phyloP scores from a whole-genome alignment of 495 filamentous ascomycete species.

The Neurospora sp. region DNA sequence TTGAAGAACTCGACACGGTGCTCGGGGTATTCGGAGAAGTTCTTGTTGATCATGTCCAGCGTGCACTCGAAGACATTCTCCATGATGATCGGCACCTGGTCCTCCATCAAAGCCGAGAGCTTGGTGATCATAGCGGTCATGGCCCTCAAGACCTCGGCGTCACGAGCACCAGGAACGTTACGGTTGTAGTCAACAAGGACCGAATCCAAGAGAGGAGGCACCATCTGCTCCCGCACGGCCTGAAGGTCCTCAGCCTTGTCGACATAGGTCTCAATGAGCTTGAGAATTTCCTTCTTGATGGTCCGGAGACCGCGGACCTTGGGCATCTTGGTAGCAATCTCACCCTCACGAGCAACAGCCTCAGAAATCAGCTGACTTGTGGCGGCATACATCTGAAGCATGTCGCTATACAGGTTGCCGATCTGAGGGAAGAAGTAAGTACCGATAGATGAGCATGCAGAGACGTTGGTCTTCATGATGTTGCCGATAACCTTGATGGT shows the following conservation, averaged over 20 bases:
- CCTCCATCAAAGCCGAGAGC: constrained; percentile 89
- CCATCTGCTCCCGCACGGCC: constrained; percentile 84
- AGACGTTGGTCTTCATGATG: constrained; percentile 99
- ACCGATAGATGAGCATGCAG: constrained; percentile 90
- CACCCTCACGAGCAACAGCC: constrained; percentile 78
- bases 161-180: constrained; percentile 91
- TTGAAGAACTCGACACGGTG: constrained; percentile 98
- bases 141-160: constrained; percentile 92
- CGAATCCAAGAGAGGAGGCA: constrained; percentile 92
- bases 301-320: constrained; percentile 89
- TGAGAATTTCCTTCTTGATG: constrained; percentile 99
- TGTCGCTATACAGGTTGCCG: constrained; percentile 93
- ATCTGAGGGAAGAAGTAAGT: constrained; percentile 99
- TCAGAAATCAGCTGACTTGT: constrained; percentile 94
- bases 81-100: constrained; percentile 95
- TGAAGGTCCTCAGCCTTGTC: constrained; percentile 95
- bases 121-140: constrained; percentile 97
- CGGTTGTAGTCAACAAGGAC: constrained; percentile 93
- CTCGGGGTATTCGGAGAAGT: constrained; percentile 98
- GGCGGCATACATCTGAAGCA: constrained; percentile 97
- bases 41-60: constrained; percentile 99
- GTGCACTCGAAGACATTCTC: constrained; percentile 98
- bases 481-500: constrained; percentile 98
- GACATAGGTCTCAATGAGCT: constrained; percentile 94
- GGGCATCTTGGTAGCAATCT: constrained; percentile 94